Evolutionary conservation across 306 rosid genomes (phyloP), one percentile per base, ranked within the genome.

Genomic region (Carpinus fangiana): DNA sequence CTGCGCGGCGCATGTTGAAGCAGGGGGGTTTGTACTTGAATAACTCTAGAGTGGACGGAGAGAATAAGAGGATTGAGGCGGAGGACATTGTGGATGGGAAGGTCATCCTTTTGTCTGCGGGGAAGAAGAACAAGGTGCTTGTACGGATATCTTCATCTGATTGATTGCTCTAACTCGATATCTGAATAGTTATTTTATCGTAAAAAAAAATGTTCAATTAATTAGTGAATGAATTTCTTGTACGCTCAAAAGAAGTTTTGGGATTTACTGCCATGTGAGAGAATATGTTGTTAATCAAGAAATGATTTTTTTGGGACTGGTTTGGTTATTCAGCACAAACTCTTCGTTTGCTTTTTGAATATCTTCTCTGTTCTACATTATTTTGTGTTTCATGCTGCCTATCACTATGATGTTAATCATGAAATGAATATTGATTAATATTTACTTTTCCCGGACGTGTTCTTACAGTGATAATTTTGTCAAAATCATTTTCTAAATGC

Each of bases 21-120:
- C 98, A 95, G 85, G 98, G 98, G 45, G 98, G 98, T 9, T 75
- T 95, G 51, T 95, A 95, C 89, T 86, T 95, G 89, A 95, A 95
- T 86, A 92, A 95, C 74, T 79, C 66, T 31, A 89, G 91, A 87
- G 93, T 95, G 79, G 89, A 92, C 66, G 78, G 85, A 69, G 98
- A 95, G 78, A 79, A 74, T 73, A 88, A 86, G 87, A 91, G 78
- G 73, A 76, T 95, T 72, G 91, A 91, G 69, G 89, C 76, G 0
- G 86, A 77, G 2, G 98, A 95, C 78, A 81, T 95, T 70, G 93
- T 95, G 77, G 98, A 95, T 52, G 98, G 98, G 70, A 92, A 88
- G 74, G 96, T 95, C 70, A 87, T 95, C 46, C 93, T 95, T 76
- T 76, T 95, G 73, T 95, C 98, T 50, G 97, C 98, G 0, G 98